These are phyloP conservation scores for Ogataea chonburiensis DNA, from an alignment of 805 yeast genomes.

Conservation along the genomic window DNA sequence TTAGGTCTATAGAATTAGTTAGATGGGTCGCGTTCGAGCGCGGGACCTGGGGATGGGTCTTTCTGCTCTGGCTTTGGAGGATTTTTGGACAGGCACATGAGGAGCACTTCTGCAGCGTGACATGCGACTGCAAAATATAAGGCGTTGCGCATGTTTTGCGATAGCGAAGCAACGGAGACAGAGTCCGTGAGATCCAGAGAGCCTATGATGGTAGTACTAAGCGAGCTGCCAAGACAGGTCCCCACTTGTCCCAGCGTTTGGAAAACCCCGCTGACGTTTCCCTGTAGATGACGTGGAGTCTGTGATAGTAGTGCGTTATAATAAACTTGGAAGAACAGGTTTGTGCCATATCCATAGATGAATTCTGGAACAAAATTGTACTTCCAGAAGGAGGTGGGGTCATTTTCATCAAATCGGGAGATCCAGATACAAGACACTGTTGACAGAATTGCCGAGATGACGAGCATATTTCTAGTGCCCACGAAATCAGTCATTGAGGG, in stretches of 20 bases:
- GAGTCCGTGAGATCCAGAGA: conserved; percentile 1
- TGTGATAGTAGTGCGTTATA: conserved; percentile 31
- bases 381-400: conserved; percentile 24
- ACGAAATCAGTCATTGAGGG: conserved; percentile 13
- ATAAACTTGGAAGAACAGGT: conserved; percentile 37
- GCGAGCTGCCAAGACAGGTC: conserved; percentile 31
- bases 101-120: conserved; percentile 3
- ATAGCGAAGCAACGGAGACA: neutral
- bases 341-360: conserved; percentile 23
- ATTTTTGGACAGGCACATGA: conserved; percentile 9
- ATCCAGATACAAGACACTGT: conserved; percentile 24
- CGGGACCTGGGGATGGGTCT: too few species aligned
- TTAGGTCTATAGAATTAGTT: too few species aligned
- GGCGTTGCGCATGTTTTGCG: conserved; percentile 6
- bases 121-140: conserved; percentile 11
- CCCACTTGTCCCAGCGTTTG: conserved; percentile 39
- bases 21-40: too few species aligned
- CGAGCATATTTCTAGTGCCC: conserved; percentile 25
- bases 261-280: conserved; percentile 38
- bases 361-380: conserved; percentile 26
- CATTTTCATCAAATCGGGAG: conserved; percentile 20
- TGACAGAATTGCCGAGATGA: conserved; percentile 11
- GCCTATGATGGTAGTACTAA: conserved; percentile 26
- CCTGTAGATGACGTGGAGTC: conserved; percentile 40
- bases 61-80: conserved; percentile 2